Percentiles rank a stretch among this genome's conserved stretches.
phyloP scores from a whole-genome alignment of 2,329 filamentous ascomycete genomes.

The Talaromyces sp. region DNA sequence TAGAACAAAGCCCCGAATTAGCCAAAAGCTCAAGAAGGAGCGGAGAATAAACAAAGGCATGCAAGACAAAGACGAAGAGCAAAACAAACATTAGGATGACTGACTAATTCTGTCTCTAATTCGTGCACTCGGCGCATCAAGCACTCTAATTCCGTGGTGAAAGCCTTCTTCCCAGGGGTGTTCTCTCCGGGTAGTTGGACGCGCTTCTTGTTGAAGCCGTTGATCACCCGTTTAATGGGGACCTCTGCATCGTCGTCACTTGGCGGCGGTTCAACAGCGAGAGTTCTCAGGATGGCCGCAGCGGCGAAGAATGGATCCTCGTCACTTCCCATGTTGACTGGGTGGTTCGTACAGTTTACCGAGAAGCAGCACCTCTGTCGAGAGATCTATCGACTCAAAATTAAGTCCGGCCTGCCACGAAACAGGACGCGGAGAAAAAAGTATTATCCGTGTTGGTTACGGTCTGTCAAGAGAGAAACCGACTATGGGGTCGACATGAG shows the following conservation, averaged over 20 bases:
- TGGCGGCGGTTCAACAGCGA: slow-evolving; percentile 39
- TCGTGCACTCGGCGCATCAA: slow-evolving; percentile 73
- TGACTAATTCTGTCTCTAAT: slow-evolving; percentile 72
- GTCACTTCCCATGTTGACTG: slow-evolving; percentile 43
- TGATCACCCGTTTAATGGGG: slow-evolving; percentile 38
- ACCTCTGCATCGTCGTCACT: slow-evolving; percentile 31
- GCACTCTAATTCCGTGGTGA: slow-evolving; percentile 79
- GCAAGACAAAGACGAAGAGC: not conserved
- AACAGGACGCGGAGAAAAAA: slow-evolving; percentile 6
- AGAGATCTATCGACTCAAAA: not conserved
- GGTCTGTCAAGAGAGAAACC: no score
- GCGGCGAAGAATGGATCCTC: slow-evolving; percentile 48
- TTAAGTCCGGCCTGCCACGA: slow-evolving; percentile 6
- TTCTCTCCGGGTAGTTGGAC: slow-evolving; percentile 74
- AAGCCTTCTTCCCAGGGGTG: slow-evolving; percentile 67
- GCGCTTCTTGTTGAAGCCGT: slow-evolving; percentile 51
- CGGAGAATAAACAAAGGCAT: not conserved
- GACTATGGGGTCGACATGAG: slow-evolving; percentile 12
- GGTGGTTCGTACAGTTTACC: not conserved
- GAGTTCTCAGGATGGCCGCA: slow-evolving; percentile 41
- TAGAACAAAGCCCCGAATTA: slow-evolving; percentile 25
- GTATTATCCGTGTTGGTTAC: not conserved
- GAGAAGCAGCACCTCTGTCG: not conserved
- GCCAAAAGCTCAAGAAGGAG: not conserved
- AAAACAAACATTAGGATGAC: slow-evolving; percentile 23